Conservation (phyloP, 2,329 filamentous ascomycete species). For the Calycina herbarum region DNA sequence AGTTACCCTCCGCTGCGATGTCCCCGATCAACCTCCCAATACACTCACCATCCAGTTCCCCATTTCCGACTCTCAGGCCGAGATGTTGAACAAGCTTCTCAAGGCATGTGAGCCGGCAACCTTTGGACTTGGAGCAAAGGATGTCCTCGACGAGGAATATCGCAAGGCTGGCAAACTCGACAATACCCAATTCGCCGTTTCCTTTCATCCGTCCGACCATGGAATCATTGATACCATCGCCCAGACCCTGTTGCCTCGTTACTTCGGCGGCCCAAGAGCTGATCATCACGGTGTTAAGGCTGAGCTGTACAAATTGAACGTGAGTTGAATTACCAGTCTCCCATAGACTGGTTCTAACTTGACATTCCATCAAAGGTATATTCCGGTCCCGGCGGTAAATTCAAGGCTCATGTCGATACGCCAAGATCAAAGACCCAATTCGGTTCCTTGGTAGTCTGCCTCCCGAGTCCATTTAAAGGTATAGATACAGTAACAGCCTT, state of each 20-base stretch:
- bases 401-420: constrained; percentile 54
- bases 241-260: constrained; percentile 4
- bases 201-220: constrained; percentile 50
- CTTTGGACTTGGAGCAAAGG: constrained; percentile 48
- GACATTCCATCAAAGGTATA: constrained; percentile 45
- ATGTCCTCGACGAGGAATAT: constrained; percentile 53
- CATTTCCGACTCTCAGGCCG: constrained; percentile 8
- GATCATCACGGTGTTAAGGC: constrained; percentile 15
- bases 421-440: constrained; percentile 49
- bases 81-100: constrained; percentile 7
- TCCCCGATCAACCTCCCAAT: neutral
- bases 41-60: constrained; percentile 4
- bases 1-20: constrained; percentile 5
- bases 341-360: neutral
- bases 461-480: constrained; percentile 39
- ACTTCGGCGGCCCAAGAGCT: neutral
- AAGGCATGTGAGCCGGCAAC: constrained; percentile 13
- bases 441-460: constrained; percentile 53
- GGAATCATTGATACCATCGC: constrained; percentile 10
- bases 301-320: constrained; percentile 19
- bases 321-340: constrained; percentile 9
- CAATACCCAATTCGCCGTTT: constrained; percentile 44
- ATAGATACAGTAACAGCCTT: neutral
- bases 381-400: constrained; percentile 50
- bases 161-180: constrained; percentile 54